These are phyloP conservation scores for Juglanconis juglandina DNA, from an alignment of 2,329 filamentous ascomycete genomes.

Conservation along the genomic window DNA sequence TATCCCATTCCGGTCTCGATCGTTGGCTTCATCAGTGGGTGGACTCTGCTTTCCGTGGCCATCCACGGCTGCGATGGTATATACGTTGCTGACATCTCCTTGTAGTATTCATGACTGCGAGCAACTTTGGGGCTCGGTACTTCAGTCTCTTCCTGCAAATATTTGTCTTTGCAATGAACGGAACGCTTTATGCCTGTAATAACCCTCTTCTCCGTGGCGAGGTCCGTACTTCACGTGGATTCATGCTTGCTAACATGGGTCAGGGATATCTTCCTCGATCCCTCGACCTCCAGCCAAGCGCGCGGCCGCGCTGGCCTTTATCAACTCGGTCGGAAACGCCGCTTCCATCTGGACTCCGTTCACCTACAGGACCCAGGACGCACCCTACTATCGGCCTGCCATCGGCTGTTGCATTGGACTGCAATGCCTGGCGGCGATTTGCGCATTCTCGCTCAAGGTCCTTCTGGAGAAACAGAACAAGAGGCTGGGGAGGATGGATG, in stretches of 20 bases:
- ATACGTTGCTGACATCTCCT: conserved; percentile 26
- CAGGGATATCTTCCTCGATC: conserved; percentile 49
- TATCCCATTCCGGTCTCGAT: conserved; percentile 22
- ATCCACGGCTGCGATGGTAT: not conserved
- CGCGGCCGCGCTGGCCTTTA: conserved; percentile 51
- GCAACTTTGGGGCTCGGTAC: conserved; percentile 50
- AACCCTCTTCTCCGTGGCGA: too few species aligned
- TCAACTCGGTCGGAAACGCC: conserved; percentile 52
- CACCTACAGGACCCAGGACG: conserved; percentile 39
- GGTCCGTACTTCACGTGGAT: not conserved
- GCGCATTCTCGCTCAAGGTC: conserved; percentile 35
- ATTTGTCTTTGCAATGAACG: conserved; percentile 54
- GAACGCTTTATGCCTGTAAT: conserved; percentile 34
- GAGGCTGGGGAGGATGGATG: conserved; percentile 47
- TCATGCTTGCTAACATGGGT: conserved; percentile 8
- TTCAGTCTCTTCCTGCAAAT: conserved; percentile 54
- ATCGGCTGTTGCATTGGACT: conserved; percentile 39
- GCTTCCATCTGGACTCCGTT: conserved; percentile 51
- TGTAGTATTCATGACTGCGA: conserved; percentile 51
- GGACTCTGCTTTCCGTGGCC: not conserved
- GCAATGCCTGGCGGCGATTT: conserved; percentile 30
- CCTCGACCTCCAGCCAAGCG: conserved; percentile 52
- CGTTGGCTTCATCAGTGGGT: conserved; percentile 22
- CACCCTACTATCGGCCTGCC: conserved; percentile 37
- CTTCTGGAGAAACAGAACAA: conserved; percentile 40